Evolutionary conservation across 352 stramenopile genomes (phyloP), one percentile per base, ranked within the genome.

Genomic region (Pythium grandisporangium): DNA sequence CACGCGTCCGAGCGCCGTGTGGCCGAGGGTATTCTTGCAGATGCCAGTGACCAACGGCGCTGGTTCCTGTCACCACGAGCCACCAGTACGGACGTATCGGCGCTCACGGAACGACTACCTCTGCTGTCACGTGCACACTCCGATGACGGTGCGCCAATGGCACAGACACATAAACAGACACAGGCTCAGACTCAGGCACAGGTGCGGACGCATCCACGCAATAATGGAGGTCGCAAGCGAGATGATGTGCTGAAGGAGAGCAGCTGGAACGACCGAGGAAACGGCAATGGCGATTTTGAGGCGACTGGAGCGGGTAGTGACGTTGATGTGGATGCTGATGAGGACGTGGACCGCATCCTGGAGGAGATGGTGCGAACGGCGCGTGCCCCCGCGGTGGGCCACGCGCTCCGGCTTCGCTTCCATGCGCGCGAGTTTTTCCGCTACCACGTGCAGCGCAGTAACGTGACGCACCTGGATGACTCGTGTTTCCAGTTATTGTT

Each of bases 401-500:
- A 42, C 14, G 45, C 49, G 16, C 30, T 83, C 0, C 47, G 78
- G 8, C 53, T 88, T 27, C 50, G 41, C 8, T 37, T 83, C 14
- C 42, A 66, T 11, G 53, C 50, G 6, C 38, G 33, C n/a, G 33
- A 53, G 4, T 68, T 87, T 20, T 82, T 84, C 30, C 50, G 44
- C 23, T 80, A 84, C 45, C 70, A 84, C 33, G 42, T 84, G 8
- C 70, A 79, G 27, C 69, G 71, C 27, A 61, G 74, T 22, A 80
- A 84, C 22, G 54, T 77, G 17, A 41, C 47, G 7, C 69, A 84
- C 41, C 23, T 89, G 16, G 76, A 89, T 35, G 74, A 88, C 60
- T 75, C 76, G 37, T 89, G 75, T 54, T 90, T 87, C 52, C 65
- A 80, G 37, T 50, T 84, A 39, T 56, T 93, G 7, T 93, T 93